Percentiles rank a stretch among this genome's conserved stretches.
phyloP scores from a whole-genome alignment of 768 basidiomycete species.

The Candolleomyces eurysporus region DNA sequence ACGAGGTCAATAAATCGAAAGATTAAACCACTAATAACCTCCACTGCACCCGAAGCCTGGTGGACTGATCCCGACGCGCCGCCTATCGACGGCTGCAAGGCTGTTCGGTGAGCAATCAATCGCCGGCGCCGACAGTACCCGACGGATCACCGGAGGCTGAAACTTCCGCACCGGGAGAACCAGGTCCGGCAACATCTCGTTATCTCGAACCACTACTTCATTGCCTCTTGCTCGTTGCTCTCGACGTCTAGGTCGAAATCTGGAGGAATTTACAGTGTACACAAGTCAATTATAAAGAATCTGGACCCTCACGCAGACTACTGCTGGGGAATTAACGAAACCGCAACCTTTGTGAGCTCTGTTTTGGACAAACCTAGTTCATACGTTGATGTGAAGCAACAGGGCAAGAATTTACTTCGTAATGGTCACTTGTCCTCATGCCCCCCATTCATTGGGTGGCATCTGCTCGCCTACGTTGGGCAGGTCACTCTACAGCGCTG shows the following conservation, averaged over 20 bases:
- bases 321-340: too few species aligned
- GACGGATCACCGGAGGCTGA: too few species aligned
- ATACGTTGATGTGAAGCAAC: neutral
- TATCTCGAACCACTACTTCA: neutral
- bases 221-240: neutral
- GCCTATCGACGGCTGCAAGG: too few species aligned
- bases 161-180: too few species aligned
- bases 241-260: neutral
- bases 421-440: neutral
- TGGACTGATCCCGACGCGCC: too few species aligned
- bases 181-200: neutral
- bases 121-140: too few species aligned
- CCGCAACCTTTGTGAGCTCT: too few species aligned
- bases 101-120: too few species aligned
- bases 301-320: too few species aligned
- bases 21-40: conserved; percentile 7
- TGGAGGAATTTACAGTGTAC: neutral
- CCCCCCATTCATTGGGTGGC: neutral
- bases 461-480: neutral
- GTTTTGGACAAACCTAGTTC: neutral
- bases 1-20: conserved; percentile 1
- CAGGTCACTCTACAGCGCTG: neutral
- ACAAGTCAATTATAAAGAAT: neutral
- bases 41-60: too few species aligned
- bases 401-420: neutral